Conservation (phyloP, 495 filamentous ascomycete genomes). For the Talaromyces liani region DNA sequence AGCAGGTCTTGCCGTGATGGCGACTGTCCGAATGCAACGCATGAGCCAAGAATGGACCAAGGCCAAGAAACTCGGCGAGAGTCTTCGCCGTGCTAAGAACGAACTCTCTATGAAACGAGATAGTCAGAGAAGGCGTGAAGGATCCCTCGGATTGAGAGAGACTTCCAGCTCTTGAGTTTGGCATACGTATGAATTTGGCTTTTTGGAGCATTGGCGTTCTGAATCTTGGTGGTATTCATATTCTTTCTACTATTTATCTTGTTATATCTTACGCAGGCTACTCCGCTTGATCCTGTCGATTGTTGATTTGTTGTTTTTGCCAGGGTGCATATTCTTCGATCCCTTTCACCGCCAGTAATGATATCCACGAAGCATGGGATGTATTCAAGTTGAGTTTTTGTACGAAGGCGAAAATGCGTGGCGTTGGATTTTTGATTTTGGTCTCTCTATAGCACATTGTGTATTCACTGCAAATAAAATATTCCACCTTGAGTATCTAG, state of each 20-base stretch:
- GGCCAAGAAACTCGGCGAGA: constrained; percentile 37
- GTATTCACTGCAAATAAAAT: neutral
- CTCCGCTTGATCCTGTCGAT: neutral
- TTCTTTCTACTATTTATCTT: neutral
- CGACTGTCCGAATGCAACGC: constrained; percentile 45
- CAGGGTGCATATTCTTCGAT: neutral
- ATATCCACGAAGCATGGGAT: constrained; percentile 9
- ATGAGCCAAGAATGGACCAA: constrained; percentile 45
- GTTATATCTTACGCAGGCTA: neutral
- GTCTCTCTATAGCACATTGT: neutral
- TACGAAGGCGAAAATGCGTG: neutral
- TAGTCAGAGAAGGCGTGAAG: constrained; percentile 6
- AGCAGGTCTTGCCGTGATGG: constrained; percentile 46
- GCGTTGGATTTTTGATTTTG: neutral
- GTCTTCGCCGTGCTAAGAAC: constrained; percentile 37
- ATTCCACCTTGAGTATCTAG: neutral
- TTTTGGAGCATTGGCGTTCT: neutral
- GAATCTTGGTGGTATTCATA: neutral
- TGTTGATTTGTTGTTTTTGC: neutral
- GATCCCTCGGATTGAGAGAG: neutral
- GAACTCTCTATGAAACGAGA: constrained; percentile 36
- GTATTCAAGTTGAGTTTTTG: neutral
- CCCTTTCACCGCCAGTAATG: constrained; percentile 1
- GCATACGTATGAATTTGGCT: neutral
- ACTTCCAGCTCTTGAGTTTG: neutral